A percentile compares a stretch with the other conserved stretches of the same genome.
Conservation (phyloP, 1,139 yeast genomes). For the Arxiozyma telluris region DNA sequence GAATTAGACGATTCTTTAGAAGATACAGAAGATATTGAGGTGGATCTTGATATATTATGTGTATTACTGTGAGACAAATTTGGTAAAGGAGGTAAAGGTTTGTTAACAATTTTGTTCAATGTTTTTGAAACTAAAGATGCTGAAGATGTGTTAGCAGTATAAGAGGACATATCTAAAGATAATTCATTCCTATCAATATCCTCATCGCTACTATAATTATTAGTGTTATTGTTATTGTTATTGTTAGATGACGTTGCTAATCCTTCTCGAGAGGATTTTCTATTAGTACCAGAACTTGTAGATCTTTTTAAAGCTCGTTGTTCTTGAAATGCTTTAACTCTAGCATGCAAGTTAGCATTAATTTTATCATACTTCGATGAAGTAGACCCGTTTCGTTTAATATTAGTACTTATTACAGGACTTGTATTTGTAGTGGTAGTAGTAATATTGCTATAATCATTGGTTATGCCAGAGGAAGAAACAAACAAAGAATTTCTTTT, state of each 20-base stretch:
- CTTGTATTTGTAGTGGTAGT: not conserved
- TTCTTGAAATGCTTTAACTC: slow-evolving; percentile 66
- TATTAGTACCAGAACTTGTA: slow-evolving; percentile 23
- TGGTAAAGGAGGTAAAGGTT: slow-evolving; percentile 28
- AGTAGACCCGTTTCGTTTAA: slow-evolving; percentile 20
- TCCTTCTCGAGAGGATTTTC: slow-evolving; percentile 6
- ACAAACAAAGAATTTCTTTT: not conserved
- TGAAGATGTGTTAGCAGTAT: slow-evolving; percentile 8
- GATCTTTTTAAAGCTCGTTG: slow-evolving; percentile 41
- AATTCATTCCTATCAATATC: not conserved
- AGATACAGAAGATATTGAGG: slow-evolving; percentile 1
- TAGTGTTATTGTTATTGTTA: not conserved
- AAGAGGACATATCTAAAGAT: not conserved
- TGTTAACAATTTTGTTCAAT: slow-evolving; percentile 25
- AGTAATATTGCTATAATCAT: not conserved
- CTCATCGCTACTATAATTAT: not conserved
- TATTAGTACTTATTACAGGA: slow-evolving; percentile 1
- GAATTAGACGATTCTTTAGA: not conserved
- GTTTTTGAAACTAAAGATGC: slow-evolving; percentile 7
- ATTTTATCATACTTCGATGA: slow-evolving; percentile 30
- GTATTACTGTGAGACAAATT: not conserved
- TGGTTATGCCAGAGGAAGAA: not conserved
- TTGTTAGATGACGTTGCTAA: not conserved
- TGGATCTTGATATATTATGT: not conserved
- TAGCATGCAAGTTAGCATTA: slow-evolving; percentile 65